Percentiles rank a stretch among this genome's conserved stretches.
Conservation (phyloP, 148 eudicot genomes). For the Oxyria digyna region DNA sequence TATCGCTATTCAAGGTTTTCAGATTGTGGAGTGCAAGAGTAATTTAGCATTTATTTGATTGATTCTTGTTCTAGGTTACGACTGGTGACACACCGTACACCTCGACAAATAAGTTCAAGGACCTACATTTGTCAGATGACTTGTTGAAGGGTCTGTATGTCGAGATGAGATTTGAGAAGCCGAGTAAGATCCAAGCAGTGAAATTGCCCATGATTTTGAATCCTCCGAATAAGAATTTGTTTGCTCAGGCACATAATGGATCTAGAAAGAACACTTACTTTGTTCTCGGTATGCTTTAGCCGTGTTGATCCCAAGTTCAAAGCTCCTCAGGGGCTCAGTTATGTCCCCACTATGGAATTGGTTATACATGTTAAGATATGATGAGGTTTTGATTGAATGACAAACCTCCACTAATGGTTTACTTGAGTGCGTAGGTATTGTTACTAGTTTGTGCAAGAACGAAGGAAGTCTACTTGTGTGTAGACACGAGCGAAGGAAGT, state of each 20-base stretch:
- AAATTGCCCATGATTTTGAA: constrained; percentile 55
- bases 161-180: constrained; percentile 82
- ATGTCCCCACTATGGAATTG: constrained; percentile 81
- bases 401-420: no score
- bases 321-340: constrained; percentile 78
- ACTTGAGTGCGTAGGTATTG: no score
- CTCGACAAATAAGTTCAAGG: constrained; percentile 72
- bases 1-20: no score
- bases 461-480: no score
- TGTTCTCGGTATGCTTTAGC: constrained; percentile 77
- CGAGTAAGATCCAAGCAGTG: constrained; percentile 74
- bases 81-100: constrained; percentile 64
- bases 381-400: no score
- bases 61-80: constrained; percentile 28
- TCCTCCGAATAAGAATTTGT: constrained; percentile 52
- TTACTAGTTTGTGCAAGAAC: no score
- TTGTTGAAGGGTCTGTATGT: constrained; percentile 74
- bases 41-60: no score
- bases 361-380: constrained; percentile 96
- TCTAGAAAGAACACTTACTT: constrained; percentile 95
- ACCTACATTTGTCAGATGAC: constrained; percentile 56
- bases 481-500: no score
- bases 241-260: constrained; percentile 92
- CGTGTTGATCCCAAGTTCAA: constrained; percentile 51
- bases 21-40: no score